A percentile compares a stretch with the other conserved stretches of the same genome.
Conservation (phyloP, 352 stramenopile species). For the Globisporangium cylindrosporum region DNA sequence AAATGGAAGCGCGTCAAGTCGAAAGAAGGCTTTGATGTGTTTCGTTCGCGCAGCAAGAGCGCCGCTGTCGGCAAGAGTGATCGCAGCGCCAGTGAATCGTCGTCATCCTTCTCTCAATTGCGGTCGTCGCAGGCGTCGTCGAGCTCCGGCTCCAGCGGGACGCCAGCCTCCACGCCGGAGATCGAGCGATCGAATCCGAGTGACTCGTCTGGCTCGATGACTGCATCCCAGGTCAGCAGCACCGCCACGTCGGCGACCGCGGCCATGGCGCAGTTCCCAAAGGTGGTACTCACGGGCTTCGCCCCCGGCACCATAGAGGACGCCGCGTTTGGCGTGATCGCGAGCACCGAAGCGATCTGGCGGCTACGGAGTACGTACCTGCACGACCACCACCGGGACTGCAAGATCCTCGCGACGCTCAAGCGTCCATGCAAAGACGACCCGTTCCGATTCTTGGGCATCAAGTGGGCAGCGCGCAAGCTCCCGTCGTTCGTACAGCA, state of each 20-base stretch:
- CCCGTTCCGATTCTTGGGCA: constrained; percentile 40
- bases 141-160: no score
- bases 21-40: not conserved
- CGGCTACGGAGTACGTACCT: no score
- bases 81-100: not conserved
- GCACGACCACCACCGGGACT: not conserved
- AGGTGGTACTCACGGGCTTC: no score
- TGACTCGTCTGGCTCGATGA: no score
- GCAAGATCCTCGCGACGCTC: constrained; percentile 35
- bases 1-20: constrained; percentile 18
- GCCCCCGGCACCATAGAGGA: not conserved
- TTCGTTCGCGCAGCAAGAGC: not conserved
- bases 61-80: no score
- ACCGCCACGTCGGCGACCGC: no score
- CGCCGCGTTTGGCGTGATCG: not conserved
- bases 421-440: constrained; percentile 25
- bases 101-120: not conserved
- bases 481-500: constrained; percentile 28
- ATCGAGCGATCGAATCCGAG: no score
- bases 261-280: no score
- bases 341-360: not conserved
- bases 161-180: no score
- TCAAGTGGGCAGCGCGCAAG: constrained; percentile 35
- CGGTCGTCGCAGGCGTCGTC: no score
- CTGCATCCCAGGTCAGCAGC: no score